Conservation (phyloP, 768 basidiomycete species). For the Gymnopilus junonius region DNA sequence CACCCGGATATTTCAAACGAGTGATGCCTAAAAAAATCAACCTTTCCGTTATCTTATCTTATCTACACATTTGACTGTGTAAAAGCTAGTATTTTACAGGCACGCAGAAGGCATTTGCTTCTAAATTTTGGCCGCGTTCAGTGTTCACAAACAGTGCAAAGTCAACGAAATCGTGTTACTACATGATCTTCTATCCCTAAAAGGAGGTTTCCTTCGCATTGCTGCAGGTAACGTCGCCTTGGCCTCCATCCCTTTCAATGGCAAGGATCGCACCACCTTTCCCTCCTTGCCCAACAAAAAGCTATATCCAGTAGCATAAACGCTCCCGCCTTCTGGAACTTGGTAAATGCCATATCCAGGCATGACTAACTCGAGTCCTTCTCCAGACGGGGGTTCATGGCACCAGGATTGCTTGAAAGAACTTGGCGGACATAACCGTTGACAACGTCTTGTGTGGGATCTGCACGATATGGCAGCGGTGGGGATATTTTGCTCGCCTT, state of each 20-base stretch:
- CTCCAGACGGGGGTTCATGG: neutral
- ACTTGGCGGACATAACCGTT: neutral
- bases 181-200: neutral
- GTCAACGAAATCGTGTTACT: too few species aligned
- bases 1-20: neutral
- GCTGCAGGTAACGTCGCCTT: neutral
- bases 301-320: neutral
- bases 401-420: neutral
- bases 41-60: conserved; percentile 5
- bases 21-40: neutral
- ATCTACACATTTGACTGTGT: too few species aligned
- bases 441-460: too few species aligned
- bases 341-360: neutral
- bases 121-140: too few species aligned
- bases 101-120: too few species aligned
- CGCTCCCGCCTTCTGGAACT: neutral
- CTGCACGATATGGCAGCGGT: too few species aligned
- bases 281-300: neutral
- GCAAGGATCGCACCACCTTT: neutral
- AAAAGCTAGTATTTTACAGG: too few species aligned
- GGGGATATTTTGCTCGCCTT: too few species aligned
- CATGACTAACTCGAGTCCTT: neutral
- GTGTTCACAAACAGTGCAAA: too few species aligned
- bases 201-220: neutral
- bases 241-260: neutral